Evolutionary conservation across 2,329 filamentous ascomycete genomes (phyloP), one percentile per base, ranked within the genome.

Genomic region (Monilinia fructicola): DNA sequence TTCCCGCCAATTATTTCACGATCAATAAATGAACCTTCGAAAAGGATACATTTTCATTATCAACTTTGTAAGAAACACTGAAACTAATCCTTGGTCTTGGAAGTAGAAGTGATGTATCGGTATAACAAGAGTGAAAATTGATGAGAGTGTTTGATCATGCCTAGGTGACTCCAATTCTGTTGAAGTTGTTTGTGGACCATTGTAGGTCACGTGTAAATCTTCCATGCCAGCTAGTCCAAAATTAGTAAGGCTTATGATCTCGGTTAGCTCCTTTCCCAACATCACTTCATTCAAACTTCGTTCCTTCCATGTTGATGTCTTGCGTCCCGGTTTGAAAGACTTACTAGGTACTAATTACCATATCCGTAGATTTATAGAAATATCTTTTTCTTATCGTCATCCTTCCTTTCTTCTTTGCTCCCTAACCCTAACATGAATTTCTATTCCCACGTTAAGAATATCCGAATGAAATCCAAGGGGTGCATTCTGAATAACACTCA

Each of bases 201-300:
- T 26, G 16, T 26, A 21, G 21, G 18, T 60, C 58, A 60, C 58
- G 44, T 52, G 56, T 3, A 2, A 50, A 1, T 21, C 2, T 6
- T 4, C 7, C 0, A 26, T 21, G 21, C 9, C n/a, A 3, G n/a
- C 44, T 50, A 60, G 58, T 60, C 28, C 44, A 18, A 18, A 38
- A 48, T 23, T 5, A 12, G 56, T 50, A 60, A 60, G 44, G 42
- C 7, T 23, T 4, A 31, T 50, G 23, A 23, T n/a, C 58, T 60
- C 56, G 44, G 42, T 28, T 60, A 50, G 28, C 44, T 21, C 38
- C 28, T 50, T 28, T 38, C 28, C 6, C 44, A 61, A 61, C 44
- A 26, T 61, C 58, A 61, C 44, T 61, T 61, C 44, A 61, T 18
- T 50, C 44, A 60, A 9, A 44, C 58, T 40, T 61, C 44, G 31